Evolutionary conservation across 331 rosid genomes (phyloP), one percentile per base, ranked within the genome.

Genomic region (Cydonia oblonga): DNA sequence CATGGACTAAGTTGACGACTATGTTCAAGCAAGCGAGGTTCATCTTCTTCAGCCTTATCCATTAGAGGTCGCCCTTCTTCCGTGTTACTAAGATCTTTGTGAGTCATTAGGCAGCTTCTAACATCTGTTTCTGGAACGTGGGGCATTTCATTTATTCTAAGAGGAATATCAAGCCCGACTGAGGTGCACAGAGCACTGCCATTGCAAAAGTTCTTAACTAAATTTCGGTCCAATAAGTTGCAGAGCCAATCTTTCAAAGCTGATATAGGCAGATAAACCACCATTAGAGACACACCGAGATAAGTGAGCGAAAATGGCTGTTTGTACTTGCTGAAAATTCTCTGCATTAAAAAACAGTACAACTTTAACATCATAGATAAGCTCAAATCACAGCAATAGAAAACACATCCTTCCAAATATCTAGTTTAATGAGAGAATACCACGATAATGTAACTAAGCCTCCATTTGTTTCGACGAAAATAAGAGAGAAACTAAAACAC

Each of bases 291-390:
- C 66, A 82, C 82, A 46, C 96, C 90, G 54, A 91, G 71, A 74
- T 84, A 91, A 51, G 90, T 84, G 58, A 91, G 79, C 52, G 90
- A 87, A 84, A 91, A 91, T 7, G 96, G 97, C 44, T 86, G 92
- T 69, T 80, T 87, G 75, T 87, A 89, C 74, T 87, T 88, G 5
- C 32, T 14, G 64, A 91, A 91, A 76, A 89, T 91, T 68, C 87
- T 89, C 90, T 91, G 97, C 96, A 80, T 28, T 30, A 73, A 76
- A 62, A 14, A 66, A 68, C 15, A 52, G 44, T 40, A 61, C 15
- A 51, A 15, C 23, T 51, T 51, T 18, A 51, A n/a, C 13, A 2
- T 9, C 42, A 9, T 0, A 38, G 13, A 38, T 38, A 38, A 38
- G 13, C 42, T 38, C 13, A 9, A 38, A 38, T 9, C 42, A 38